Evolutionary conservation across 2,329 filamentous ascomycete genomes (phyloP), one percentile per base, ranked within the genome.

Genomic region (Mariannaea elegans): DNA sequence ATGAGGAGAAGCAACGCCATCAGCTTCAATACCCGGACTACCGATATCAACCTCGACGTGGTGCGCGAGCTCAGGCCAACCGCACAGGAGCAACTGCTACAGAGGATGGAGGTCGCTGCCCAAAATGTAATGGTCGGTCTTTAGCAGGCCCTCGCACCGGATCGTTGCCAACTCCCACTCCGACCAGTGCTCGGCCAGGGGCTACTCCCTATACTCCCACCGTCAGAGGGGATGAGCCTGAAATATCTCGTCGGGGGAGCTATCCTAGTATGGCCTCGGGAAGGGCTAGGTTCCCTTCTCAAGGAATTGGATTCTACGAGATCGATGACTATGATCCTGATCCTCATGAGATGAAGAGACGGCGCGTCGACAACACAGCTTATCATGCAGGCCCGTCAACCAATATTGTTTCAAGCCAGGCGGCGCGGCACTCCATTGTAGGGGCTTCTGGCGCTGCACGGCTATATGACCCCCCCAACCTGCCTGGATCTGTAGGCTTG

Each of bases 1-100:
- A 96, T 78, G 91, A 97, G 78, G 95, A 98, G 76, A 98, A 98
- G 81, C 82, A 88, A 62, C 90, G 91, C 16, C 95, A 99, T 76
- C 90, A 93, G 71, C 88, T 89, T 64, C 91, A 94, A 77, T 97
- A 97, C 75, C 95, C 95, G 2, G 90, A 92, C 66, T 99, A 99
- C 78, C 89, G 93, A 64, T 99, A 98, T 74, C 93, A 97, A 74
- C 95, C 95, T 32, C 89, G 92, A 18, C 86, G 91, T 32, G 86
- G 85, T 65, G 70, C 69, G 58, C 74, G 74, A 56, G 62, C 62
- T 4, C 71, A 75, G 58, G 67, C 73, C 58, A 68, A 61, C 54
- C 71, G 75, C 62, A 61, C 74, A 23, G 69, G 69, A 14, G 72
- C 74, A 14, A 72, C 76, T 2, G 70, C 75, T 2, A 78, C 76